Percentiles rank a stretch among this genome's conserved stretches.
Evolutionary conservation across 2,329 filamentous ascomycete genomes (phyloP).

Genomic region (Herpotrichia juniperi): DNA sequence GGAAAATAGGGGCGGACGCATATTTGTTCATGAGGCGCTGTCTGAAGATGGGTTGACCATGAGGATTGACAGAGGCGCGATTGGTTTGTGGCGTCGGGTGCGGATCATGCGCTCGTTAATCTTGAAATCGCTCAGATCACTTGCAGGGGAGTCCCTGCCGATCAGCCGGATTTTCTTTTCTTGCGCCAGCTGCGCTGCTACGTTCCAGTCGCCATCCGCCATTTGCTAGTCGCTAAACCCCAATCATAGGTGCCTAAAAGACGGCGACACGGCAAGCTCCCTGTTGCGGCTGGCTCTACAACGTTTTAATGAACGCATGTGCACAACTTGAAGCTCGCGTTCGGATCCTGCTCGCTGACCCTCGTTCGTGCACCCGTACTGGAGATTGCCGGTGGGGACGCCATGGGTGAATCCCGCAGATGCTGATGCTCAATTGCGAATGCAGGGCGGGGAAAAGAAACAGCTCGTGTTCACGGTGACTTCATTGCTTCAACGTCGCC

Average conservation of each 20-base stretch:
- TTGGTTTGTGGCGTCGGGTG: slow-evolving; percentile 36
- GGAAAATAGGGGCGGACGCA: slow-evolving; percentile 25
- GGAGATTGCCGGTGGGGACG: slow-evolving; percentile 19
- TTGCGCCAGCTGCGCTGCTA: slow-evolving; percentile 10
- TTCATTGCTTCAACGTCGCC: slow-evolving; percentile 30
- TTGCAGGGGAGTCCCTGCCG: slow-evolving; percentile 29
- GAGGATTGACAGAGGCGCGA: slow-evolving; percentile 22
- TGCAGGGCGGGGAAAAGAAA: slow-evolving; percentile 9
- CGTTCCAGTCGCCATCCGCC: slow-evolving; percentile 8
- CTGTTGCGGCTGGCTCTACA: neutral
- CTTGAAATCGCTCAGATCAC: slow-evolving; percentile 38
- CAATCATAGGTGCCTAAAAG: slow-evolving; percentile 8
- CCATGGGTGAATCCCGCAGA: slow-evolving; percentile 18
- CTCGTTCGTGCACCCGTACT: slow-evolving; percentile 19
- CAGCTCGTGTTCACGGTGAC: slow-evolving; percentile 21
- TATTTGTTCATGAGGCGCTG: slow-evolving; percentile 14
- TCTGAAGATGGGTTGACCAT: slow-evolving; percentile 26
- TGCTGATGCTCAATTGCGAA: neutral
- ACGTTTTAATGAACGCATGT: slow-evolving; percentile 9
- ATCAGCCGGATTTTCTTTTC: slow-evolving; percentile 10
- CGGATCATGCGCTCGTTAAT: slow-evolving; percentile 40
- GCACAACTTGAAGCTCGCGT: slow-evolving; percentile 5
- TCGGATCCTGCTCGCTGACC: slow-evolving; percentile 21
- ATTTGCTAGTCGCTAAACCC: slow-evolving; percentile 3
- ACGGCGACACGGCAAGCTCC: slow-evolving; percentile 4